Evolutionary conservation across 2,329 filamentous ascomycete genomes (phyloP), one percentile per base, ranked within the genome.

Genomic region (Penicillium paneum): DNA sequence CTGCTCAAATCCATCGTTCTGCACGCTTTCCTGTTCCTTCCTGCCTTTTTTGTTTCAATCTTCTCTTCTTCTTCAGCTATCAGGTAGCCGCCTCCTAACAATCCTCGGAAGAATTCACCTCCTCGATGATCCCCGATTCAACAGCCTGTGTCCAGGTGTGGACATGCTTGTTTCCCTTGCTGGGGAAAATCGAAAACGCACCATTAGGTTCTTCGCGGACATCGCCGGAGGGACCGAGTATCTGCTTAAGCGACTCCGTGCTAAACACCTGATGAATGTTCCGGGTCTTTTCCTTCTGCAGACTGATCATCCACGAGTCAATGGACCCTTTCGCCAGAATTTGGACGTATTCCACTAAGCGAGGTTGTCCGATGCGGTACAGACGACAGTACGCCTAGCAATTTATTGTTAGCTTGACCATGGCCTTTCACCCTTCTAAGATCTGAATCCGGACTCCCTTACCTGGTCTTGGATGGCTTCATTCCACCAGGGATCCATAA

Each of bases 401-500:
- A 21, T 2, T n/a, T 3, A 38, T n/a, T 12, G 35, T 48, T n/a
- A 48, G 46, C 46, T 21, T 31, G 13, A 3, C 7, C 12, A 24
- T 21, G 13, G 10, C 17, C 17, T 45, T 21, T 12, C 8, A 3
- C 3, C 21, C 3, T 8, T 13, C 15, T 17, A 10, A 2, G 6
- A 15, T 8, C n/a, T 11, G n/a, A 5, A 2, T 17, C 1, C 2
- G 3, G 21, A 11, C 7, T 35, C 19, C n/a, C 40, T 35, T 35
- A 54, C 52, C 28, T 54, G 52, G 12, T 50, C 11, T 10, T 54
- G 45, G 1, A 44, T 39, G 8, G 39, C 52, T 6, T 21, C 46
- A 39, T 54, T 54, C 52, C 52, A 54, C 52, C 52, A 54, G 5
- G 32, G 52, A 32, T 54, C 52, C 17, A 43, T 31, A 8, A 54